Base-by-base conservation (phyloP, 768 basidiomycete genomes). In the Tylopilus vinaceipallidus region DNA sequence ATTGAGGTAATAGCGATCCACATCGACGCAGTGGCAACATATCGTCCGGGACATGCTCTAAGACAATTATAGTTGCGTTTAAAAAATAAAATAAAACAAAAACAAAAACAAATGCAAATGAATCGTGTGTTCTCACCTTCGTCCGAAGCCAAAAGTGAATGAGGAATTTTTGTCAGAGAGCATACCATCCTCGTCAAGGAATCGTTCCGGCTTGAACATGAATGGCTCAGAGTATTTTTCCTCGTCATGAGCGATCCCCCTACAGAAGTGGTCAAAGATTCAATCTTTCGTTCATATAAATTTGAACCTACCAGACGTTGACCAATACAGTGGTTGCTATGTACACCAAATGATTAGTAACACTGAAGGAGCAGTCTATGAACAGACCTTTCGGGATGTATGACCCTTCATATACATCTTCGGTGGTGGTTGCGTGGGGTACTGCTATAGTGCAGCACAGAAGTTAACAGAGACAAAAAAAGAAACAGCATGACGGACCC, bases 131-230 rank as follows among this genome's bases (percentile, higher is more conserved):
- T 26, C 50, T 2, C 24, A 60, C 63, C 64, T 63, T 54, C 63
- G 54, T 33, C 64, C 62, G 12, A 57, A 61, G n/a, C 64, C 64
- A 11, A 65, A 65, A 6, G 46, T 29, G 16, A 54, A 43, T 4
- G 55, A 32, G 26, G 2, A n/a, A 2, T 55, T 50, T 4, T 20
- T 32, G 8, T 49, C 50, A 10, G n/a, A 43, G 23, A 56, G 53
- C 4, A 50, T 45, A n/a, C 53, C 64, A 41, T 66, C 48, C 10
- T 52, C 45, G 23, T 38, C 53, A 1, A 65, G 1, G 41, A 71
- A 79, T 12, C 77, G 66, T n/a, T 71, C 69, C 10, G 77, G 79
- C 2, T 58, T 54, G 56, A 76, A 80, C 11, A 55, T 55, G 7
- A 68, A 57, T 6, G 79, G 75, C 36, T 75, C 55, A 2, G 65